phyloP scores from a whole-genome alignment of 495 filamentous ascomycete genomes.

The Podospora australis region DNA sequence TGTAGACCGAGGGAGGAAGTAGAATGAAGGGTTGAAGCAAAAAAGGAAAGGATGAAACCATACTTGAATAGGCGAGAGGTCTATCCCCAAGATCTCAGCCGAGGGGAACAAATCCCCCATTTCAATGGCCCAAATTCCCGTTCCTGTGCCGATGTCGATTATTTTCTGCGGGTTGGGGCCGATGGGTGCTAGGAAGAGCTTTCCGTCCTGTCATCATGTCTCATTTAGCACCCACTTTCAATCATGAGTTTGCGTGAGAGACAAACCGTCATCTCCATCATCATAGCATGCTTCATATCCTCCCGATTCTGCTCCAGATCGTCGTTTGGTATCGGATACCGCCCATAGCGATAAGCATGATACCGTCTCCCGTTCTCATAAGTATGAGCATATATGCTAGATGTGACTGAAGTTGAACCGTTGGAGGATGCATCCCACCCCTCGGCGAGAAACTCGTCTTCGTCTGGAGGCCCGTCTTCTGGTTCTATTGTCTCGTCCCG shows the following conservation, averaged over 20 bases:
- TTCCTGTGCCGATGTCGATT: conserved; percentile 49
- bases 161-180: conserved; percentile 33
- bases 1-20: no score
- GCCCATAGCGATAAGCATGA: conserved; percentile 48
- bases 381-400: conserved; percentile 32
- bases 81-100: conserved; percentile 28
- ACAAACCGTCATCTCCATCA: conserved; percentile 17
- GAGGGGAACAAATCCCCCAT: conserved; percentile 36
- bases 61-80: conserved; percentile 38
- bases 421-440: conserved; percentile 18
- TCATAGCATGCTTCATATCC: conserved; percentile 38
- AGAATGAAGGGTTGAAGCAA: no score
- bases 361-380: conserved; percentile 54
- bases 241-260: not conserved
- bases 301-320: conserved; percentile 43
- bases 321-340: conserved; percentile 51
- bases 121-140: conserved; percentile 44
- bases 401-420: conserved; percentile 35
- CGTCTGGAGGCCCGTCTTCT: conserved; percentile 4
- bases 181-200: conserved; percentile 38
- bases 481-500: conserved; percentile 8
- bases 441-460: conserved; percentile 21
- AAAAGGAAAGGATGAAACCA: no score
- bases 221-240: conserved; percentile 1
- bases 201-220: conserved; percentile 23